Conservation (phyloP, 257 asterid species). For the Solanum arcanum region DNA sequence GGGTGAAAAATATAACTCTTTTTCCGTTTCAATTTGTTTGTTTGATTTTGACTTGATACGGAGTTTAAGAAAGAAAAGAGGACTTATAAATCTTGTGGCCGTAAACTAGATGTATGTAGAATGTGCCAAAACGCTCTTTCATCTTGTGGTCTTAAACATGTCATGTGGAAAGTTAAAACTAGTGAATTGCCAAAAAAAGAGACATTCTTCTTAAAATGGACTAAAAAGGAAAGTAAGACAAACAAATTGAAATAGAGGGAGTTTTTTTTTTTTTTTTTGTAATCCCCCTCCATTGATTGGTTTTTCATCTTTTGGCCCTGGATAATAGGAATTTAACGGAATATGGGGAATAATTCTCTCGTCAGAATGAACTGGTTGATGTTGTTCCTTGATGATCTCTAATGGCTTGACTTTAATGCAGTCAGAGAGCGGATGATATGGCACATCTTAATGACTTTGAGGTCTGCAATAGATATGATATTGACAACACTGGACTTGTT, state of each 20-base stretch:
- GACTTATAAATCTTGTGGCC: not conserved
- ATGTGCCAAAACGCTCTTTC: not conserved
- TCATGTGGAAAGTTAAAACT: not conserved
- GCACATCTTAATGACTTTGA: constrained; percentile 62
- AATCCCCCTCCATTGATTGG: not conserved
- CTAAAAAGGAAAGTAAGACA: not conserved
- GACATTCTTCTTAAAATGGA: not conserved
- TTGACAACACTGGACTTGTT: constrained; percentile 84
- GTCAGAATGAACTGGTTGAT: not conserved
- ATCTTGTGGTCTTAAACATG: not conserved
- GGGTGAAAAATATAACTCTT: not conserved
- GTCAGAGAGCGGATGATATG: constrained; percentile 69
- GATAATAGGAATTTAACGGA: not conserved
- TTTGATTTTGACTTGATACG: not conserved
- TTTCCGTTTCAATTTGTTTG: not conserved
- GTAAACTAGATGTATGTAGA: not conserved
- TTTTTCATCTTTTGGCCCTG: not conserved
- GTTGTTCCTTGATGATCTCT: not conserved
- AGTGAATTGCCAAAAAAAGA: not conserved
- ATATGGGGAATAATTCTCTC: not conserved
- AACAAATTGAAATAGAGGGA: not conserved
- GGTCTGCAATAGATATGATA: constrained; percentile 54
- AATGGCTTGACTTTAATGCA: constrained; percentile 30
- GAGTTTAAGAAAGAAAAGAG: not conserved
- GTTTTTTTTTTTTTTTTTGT: not conserved